phyloP scores from a whole-genome alignment of 2,329 filamentous ascomycete genomes.

The Malbranchea zuffiana region DNA sequence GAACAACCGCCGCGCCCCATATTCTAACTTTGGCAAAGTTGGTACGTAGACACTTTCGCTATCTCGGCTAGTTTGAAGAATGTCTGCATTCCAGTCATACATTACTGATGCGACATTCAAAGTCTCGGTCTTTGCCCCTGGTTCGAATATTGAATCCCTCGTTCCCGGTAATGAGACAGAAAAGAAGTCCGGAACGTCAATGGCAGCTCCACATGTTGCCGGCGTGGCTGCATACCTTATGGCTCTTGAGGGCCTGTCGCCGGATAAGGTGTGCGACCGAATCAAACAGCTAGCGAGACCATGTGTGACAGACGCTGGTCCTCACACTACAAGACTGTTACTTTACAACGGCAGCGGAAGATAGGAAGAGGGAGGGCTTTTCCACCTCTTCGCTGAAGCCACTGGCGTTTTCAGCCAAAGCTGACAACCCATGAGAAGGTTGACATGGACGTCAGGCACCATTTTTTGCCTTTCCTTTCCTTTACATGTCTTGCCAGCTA shows the following conservation, averaged over 20 bases:
- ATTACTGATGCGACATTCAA: no score
- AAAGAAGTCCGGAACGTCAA: conserved; percentile 29
- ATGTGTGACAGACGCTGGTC: conserved; percentile 16
- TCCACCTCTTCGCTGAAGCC: no score
- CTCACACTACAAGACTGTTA: conserved; percentile 22
- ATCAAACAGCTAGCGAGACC: conserved; percentile 45
- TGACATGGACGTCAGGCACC: no score
- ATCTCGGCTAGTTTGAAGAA: no score
- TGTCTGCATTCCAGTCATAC: no score
- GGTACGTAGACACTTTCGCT: conserved; percentile 13
- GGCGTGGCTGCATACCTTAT: conserved; percentile 45
- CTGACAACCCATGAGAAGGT: no score
- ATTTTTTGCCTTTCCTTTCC: no score
- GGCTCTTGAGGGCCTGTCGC: conserved; percentile 40
- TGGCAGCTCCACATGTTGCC: conserved; percentile 37
- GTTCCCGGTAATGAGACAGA: conserved; percentile 42
- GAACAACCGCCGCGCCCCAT: conserved; percentile 26
- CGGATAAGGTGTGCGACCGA: conserved; percentile 35
- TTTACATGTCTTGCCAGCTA: no score
- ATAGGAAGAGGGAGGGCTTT: no score
- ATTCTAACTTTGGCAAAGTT: conserved; percentile 36
- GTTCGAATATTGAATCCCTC: conserved; percentile 41
- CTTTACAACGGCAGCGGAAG: conserved; percentile 21
- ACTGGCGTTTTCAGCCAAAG: no score
- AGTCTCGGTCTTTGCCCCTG: conserved; percentile 49